These are phyloP conservation scores for Phanerochaete carnosa DNA, from an alignment of 768 basidiomycete genomes.

Conservation along the genomic window DNA sequence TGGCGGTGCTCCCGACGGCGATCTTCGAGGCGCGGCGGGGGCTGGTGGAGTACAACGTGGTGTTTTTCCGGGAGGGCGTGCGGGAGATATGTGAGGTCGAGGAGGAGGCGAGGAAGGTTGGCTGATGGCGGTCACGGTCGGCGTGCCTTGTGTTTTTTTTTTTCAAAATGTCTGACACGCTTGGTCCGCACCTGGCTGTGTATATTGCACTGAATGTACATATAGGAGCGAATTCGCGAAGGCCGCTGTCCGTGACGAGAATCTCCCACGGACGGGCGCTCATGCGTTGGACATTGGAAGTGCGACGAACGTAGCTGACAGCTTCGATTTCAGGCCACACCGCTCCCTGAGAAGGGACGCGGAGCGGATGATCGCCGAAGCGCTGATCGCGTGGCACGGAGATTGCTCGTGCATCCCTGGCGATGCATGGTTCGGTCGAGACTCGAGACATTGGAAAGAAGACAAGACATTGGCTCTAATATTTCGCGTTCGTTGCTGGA, in stretches of 20 bases:
- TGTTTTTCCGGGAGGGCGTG: constrained; percentile 80
- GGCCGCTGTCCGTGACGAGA: no score
- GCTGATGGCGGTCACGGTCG: background rate
- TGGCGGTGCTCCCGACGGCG: constrained; percentile 70
- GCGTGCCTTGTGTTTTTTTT: background rate
- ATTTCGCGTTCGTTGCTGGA: background rate
- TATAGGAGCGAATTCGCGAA: no score
- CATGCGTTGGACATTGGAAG: no score
- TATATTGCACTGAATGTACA: no score
- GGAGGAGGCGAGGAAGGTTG: constrained; percentile 38
- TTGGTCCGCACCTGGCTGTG: background rate
- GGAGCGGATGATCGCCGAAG: background rate
- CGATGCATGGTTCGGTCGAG: no score
- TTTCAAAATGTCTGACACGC: background rate
- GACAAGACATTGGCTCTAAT: background rate
- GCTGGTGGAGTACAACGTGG: constrained; percentile 82
- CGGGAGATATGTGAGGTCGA: constrained; percentile 81
- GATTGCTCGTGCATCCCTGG: background rate
- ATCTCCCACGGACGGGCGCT: no score
- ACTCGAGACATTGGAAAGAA: no score
- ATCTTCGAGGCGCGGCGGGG: constrained; percentile 73
- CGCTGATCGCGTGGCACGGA: background rate
- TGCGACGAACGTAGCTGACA: no score
- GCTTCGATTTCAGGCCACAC: no score
- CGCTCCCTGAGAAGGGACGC: background rate